Evolutionary conservation across 2,329 filamentous ascomycete species (phyloP).

Genomic region (Dothidotthia symphoricarpi): DNA sequence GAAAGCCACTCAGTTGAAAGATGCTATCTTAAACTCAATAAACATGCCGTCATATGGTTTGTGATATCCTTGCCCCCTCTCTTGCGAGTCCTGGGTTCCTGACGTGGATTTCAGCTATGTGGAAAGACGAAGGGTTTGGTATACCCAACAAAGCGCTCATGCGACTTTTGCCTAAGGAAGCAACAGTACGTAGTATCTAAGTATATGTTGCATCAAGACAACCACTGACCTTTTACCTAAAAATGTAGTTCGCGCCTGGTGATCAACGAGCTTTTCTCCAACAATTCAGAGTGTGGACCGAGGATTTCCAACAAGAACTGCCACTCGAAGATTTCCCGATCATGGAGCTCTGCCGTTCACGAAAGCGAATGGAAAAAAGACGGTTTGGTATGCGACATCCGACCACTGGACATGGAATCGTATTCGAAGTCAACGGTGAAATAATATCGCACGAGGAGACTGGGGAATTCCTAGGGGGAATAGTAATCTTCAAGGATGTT

Average conservation of each 20-base stretch:
- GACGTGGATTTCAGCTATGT: conserved; percentile 55
- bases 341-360: conserved; percentile 60
- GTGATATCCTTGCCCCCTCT: conserved; percentile 1
- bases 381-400: conserved; percentile 62
- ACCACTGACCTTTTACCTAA: too few relatives aligned
- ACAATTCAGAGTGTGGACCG: conserved; percentile 62
- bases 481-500: conserved; percentile 70
- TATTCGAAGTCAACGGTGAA: conserved; percentile 67
- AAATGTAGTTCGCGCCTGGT: conserved; percentile 23
- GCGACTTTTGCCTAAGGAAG: conserved; percentile 43
- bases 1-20: conserved; percentile 73
- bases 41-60: conserved; percentile 66
- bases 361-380: conserved; percentile 58
- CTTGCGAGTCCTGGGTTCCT: conserved; percentile 2
- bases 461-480: conserved; percentile 70
- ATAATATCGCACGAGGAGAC: conserved; percentile 64
- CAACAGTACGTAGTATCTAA: conserved; percentile 7
- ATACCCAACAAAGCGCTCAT: conserved; percentile 68
- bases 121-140: conserved; percentile 73
- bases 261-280: conserved; percentile 54
- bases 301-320: conserved; percentile 63
- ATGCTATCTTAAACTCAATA: conserved; percentile 72
- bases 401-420: conserved; percentile 51
- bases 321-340: conserved; percentile 65
- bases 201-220: too few relatives aligned